Evolutionary conservation across 2,329 filamentous ascomycete genomes (phyloP).

Genomic region (Grosmannia penicillata): DNA sequence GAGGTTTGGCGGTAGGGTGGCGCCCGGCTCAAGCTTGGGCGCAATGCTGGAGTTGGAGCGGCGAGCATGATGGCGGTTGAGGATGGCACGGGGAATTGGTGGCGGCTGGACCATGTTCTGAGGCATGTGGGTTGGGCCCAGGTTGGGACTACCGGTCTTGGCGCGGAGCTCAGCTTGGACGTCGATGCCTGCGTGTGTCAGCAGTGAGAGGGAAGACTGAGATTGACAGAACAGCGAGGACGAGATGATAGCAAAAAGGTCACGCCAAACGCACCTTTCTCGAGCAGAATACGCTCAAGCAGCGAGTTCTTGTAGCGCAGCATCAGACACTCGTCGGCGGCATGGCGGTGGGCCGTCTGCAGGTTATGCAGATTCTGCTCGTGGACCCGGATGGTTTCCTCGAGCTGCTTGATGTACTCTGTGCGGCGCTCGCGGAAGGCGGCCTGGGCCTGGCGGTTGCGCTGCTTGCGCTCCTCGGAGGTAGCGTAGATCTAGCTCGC

Average conservation of each 20-base stretch:
- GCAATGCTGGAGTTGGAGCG: slow-evolving; percentile 60
- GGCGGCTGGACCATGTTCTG: slow-evolving; percentile 59
- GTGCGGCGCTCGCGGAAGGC: slow-evolving; percentile 93
- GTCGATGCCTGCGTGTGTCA: slow-evolving; percentile 58
- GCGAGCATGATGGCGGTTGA: slow-evolving; percentile 63
- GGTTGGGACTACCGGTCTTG: slow-evolving; percentile 76
- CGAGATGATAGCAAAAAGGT: not conserved
- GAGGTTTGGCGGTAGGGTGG: slow-evolving; percentile 23
- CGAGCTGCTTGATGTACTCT: slow-evolving; percentile 98
- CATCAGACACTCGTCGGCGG: slow-evolving; percentile 95
- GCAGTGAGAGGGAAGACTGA: not conserved
- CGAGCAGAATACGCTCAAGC: slow-evolving; percentile 83
- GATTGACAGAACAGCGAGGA: too few species aligned
- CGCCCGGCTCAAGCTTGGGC: slow-evolving; percentile 52
- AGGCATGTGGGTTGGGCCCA: slow-evolving; percentile 53
- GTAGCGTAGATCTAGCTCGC: slow-evolving; percentile 78
- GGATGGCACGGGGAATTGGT: slow-evolving; percentile 64
- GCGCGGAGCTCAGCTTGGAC: slow-evolving; percentile 89
- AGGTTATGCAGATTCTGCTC: slow-evolving; percentile 86
- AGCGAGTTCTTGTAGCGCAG: slow-evolving; percentile 96
- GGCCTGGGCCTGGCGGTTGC: slow-evolving; percentile 92
- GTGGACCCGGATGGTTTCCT: slow-evolving; percentile 93
- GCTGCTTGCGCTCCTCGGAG: slow-evolving; percentile 94
- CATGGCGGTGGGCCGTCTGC: slow-evolving; percentile 85
- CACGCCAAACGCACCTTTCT: slow-evolving; percentile 61